Percentiles rank a stretch among this genome's conserved stretches.
phyloP scores from a whole-genome alignment of 2,329 filamentous ascomycete genomes.

The Hymenoscyphus repandus region DNA sequence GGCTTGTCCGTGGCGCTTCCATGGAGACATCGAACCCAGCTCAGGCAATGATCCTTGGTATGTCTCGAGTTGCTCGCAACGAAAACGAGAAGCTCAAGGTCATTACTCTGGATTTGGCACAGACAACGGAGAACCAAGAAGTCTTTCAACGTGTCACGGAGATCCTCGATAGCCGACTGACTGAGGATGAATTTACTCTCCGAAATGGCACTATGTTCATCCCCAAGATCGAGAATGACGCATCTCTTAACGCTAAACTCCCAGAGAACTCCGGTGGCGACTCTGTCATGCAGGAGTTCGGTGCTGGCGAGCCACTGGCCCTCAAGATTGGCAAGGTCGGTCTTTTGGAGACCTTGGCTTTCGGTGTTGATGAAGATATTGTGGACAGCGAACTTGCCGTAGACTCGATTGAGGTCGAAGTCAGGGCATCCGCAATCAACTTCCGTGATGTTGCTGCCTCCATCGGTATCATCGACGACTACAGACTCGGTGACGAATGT shows the following conservation, averaged over 20 bases:
- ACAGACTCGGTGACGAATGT: slow-evolving; percentile 3
- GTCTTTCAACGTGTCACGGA: not conserved
- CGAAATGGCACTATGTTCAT: not conserved
- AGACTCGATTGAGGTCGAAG: not conserved
- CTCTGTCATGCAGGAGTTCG: not conserved
- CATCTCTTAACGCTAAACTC: not conserved
- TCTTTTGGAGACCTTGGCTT: slow-evolving; percentile 3
- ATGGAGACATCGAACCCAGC: not conserved
- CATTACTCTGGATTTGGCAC: not conserved
- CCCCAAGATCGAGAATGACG: slow-evolving; percentile 1
- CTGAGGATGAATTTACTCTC: not conserved
- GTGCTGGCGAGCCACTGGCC: not conserved
- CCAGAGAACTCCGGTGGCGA: slow-evolving; percentile 2
- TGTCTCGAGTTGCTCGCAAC: slow-evolving; percentile 1
- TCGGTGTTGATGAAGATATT: slow-evolving; percentile 2
- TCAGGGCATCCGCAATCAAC: slow-evolving; percentile 2
- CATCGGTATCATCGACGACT: slow-evolving; percentile 4
- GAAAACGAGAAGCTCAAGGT: slow-evolving; percentile 5
- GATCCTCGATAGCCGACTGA: not conserved
- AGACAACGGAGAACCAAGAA: not conserved
- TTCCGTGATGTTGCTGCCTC: slow-evolving; percentile 3
- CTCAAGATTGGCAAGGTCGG: slow-evolving; percentile 3
- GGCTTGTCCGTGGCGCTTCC: slow-evolving; percentile 1
- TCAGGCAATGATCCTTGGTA: slow-evolving; percentile 2
- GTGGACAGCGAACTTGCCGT: slow-evolving; percentile 1